Evolutionary conservation across 345 rosid species (phyloP), one percentile per base, ranked within the genome.

Genomic region (Cardiospermum halicacabum): DNA sequence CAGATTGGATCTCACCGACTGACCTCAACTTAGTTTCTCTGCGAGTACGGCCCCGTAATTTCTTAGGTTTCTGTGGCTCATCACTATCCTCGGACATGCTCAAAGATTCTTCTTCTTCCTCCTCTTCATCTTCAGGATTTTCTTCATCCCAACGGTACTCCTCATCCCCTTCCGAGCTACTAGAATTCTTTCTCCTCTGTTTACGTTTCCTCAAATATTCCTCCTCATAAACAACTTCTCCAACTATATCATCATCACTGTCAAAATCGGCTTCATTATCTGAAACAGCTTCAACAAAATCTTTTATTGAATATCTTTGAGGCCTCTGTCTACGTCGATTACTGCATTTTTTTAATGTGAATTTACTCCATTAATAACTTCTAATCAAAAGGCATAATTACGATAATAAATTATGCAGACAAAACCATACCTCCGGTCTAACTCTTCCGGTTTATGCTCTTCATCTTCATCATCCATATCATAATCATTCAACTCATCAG

Each of bases 121-220:
- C 91, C 16, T 85, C 83, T 11, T 79, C 81, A 50, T 88, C 87
- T 72, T 91, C 99, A n/a, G 85, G 88, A 76, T 91, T 83, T 69
- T 95, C 98, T 53, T 82, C 99, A 32, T 90, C 99, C 96, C 89
- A 82, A 58, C 47, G 59, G 71, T 93, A 93, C 78, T 93, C 98
- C 68, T 92, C 98, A 68, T 93, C 97, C 68, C 95, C 99, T 77
- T 93, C 99, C 10, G 97, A 94, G 74, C 93, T 89, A 79, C 99
- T 94, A 43, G 92, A 89, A 51, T 73, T 60, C 73, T 75, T 83
- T 75, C 78, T 82, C 71, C 75, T 88, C 69, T 78, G 86, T 69
- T 91, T 89, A 47, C 97, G 91, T 77, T 91, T 91, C 79, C 57
- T 86, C 74, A 91, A 72, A 82, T 95, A 95, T 75, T 91, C 99